Percentiles rank a stretch among this genome's conserved stretches.
These are phyloP conservation scores for Suillus subalutaceus DNA, from an alignment of 768 basidiomycete species.

Conservation along the genomic window DNA sequence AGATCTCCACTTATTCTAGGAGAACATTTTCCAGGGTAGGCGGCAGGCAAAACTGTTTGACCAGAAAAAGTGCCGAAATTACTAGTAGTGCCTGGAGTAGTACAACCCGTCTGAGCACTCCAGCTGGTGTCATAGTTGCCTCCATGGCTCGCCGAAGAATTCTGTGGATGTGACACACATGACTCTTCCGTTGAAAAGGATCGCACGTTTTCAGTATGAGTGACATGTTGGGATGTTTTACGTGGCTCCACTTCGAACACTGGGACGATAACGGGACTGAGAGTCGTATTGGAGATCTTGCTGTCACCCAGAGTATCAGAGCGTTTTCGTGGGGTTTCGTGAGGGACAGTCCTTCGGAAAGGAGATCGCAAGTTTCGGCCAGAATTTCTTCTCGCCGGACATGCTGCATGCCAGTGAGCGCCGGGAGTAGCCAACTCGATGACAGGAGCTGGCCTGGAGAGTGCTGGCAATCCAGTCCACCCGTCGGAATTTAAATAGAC, in stretches of 20 bases:
- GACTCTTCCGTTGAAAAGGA: constrained; percentile 10
- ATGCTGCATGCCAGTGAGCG: constrained; percentile 15
- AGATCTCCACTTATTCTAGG: constrained; percentile 20
- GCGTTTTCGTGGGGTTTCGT: not conserved
- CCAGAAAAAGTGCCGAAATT: not conserved
- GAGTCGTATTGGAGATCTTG: constrained; percentile 22
- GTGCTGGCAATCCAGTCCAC: not conserved
- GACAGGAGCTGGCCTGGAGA: not conserved
- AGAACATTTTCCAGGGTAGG: not conserved
- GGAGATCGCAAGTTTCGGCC: constrained; percentile 24
- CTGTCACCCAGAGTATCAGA: constrained; percentile 10
- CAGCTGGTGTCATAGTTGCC: constrained; percentile 4
- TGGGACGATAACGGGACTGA: constrained; percentile 24
- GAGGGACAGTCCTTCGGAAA: constrained; percentile 21
- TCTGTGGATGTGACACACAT: not conserved
- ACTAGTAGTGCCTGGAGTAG: not conserved
- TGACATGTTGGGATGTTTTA: constrained; percentile 4
- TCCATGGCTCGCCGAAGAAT: constrained; percentile 2
- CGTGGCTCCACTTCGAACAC: constrained; percentile 21
- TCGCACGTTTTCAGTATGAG: not conserved
- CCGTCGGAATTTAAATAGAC: constrained; percentile 2
- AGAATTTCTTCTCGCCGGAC: constrained; percentile 30
- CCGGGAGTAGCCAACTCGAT: constrained; percentile 15
- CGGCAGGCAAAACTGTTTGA: not conserved
- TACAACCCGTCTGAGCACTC: not conserved